A percentile compares a stretch with the other conserved stretches of the same genome.
phyloP scores from a whole-genome alignment of 2,329 filamentous ascomycete species.

The Magnaporthiopsis poae region DNA sequence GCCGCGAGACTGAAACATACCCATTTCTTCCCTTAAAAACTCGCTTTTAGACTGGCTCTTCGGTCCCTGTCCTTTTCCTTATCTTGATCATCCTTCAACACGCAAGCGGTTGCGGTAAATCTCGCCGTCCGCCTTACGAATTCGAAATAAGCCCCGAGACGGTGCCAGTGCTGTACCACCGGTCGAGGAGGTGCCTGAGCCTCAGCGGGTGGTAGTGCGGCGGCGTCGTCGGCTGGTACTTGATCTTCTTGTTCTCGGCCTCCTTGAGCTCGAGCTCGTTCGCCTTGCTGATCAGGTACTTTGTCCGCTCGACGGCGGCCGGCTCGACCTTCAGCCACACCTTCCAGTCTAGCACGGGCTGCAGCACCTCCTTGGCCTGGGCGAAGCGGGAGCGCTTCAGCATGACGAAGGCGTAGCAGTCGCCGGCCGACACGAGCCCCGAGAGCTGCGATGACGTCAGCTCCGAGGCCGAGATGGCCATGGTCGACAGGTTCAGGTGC shows the following conservation, averaged over 20 bases:
- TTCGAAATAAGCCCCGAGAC: constrained; percentile 5
- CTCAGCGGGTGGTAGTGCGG: constrained; percentile 3
- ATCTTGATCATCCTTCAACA: background rate
- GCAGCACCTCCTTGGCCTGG: constrained; percentile 5
- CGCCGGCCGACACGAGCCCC: constrained; percentile 5
- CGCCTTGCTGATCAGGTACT: constrained; percentile 4
- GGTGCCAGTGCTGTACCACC: constrained; percentile 4
- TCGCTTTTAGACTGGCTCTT: no score
- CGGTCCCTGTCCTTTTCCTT: background rate
- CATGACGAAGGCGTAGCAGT: constrained; percentile 7
- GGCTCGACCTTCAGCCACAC: constrained; percentile 2
- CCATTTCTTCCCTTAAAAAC: background rate
- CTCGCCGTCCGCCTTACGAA: background rate
- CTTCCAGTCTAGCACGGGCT: constrained; percentile 7
- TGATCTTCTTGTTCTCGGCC: constrained; percentile 7
- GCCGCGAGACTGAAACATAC: background rate
- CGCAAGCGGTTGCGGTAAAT: background rate
- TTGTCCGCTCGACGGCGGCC: constrained; percentile 1
- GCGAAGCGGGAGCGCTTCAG: constrained; percentile 8
- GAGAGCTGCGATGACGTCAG: constrained; percentile 3
- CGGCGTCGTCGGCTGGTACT: constrained; percentile 4
- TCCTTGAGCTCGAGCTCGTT: constrained; percentile 5
- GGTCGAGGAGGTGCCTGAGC: constrained; percentile 9
- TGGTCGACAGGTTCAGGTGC: constrained; percentile 4
- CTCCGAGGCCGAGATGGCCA: background rate